A percentile compares a stretch with the other conserved stretches of the same genome.
Conservation (phyloP, 192 early-diverging fungal species). For the Coemansia sp. region DNA sequence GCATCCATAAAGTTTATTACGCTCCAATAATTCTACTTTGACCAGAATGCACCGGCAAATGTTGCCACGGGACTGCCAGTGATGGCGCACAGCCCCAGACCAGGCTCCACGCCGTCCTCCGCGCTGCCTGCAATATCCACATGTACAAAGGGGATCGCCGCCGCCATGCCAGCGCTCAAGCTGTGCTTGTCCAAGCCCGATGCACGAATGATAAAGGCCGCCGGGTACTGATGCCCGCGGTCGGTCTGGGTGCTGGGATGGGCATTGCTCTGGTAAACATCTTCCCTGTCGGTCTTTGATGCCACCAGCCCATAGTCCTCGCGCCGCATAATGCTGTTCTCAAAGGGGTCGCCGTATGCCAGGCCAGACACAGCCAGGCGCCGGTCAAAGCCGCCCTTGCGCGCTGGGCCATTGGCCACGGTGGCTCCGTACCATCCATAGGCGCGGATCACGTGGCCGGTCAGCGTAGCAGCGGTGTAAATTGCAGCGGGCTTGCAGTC, state of each 20-base stretch:
- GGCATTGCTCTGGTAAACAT: slow-evolving; percentile 81
- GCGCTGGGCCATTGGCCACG: slow-evolving; percentile 76
- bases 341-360: slow-evolving; percentile 76
- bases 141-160: slow-evolving; percentile 78
- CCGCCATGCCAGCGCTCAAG: slow-evolving; percentile 53
- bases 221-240: slow-evolving; percentile 86
- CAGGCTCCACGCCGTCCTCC: slow-evolving; percentile 61
- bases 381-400: slow-evolving; percentile 57
- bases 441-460: slow-evolving; percentile 78
- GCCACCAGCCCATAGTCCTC: slow-evolving; percentile 70
- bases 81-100: slow-evolving; percentile 66
- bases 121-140: slow-evolving; percentile 81
- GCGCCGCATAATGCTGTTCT: slow-evolving; percentile 74
- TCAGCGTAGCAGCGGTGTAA: slow-evolving; percentile 84
- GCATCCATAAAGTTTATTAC: background rate
- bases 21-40: slow-evolving; percentile 3
- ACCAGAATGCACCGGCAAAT: slow-evolving; percentile 70
- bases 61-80: slow-evolving; percentile 78
- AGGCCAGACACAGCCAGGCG: slow-evolving; percentile 66
- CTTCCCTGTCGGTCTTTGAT: slow-evolving; percentile 68
- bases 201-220: slow-evolving; percentile 77
- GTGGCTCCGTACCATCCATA: slow-evolving; percentile 74
- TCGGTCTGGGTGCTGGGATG: slow-evolving; percentile 66
- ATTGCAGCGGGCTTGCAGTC: slow-evolving; percentile 55
- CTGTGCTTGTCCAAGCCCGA: slow-evolving; percentile 75